phyloP scores from a whole-genome alignment of 148 eudicot species.

The Rhododendron mucronatum region DNA sequence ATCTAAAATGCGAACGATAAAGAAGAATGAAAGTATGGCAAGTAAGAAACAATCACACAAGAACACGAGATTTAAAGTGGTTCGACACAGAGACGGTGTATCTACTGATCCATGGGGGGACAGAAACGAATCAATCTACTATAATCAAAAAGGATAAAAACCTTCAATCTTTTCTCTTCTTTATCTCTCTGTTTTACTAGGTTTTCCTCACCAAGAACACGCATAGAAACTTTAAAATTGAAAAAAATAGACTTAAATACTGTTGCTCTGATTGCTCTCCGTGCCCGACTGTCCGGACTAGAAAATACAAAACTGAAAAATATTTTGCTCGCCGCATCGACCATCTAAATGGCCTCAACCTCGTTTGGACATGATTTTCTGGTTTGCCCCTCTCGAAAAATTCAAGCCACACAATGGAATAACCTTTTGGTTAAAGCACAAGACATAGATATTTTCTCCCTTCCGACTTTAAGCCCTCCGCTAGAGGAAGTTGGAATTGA shows the following conservation, averaged over 20 bases:
- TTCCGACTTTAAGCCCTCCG: no score
- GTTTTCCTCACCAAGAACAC: neutral
- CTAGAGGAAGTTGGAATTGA: no score
- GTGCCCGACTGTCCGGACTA: neutral
- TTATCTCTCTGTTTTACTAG: neutral
- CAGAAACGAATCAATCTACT: neutral
- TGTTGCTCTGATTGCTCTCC: neutral
- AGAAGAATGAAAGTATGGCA: neutral
- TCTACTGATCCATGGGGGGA: neutral
- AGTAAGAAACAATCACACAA: neutral
- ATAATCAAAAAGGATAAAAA: neutral
- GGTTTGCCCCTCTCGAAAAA: no score
- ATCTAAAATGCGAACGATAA: neutral
- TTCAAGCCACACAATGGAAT: no score
- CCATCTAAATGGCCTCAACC: neutral
- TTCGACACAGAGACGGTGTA: neutral
- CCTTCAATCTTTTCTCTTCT: neutral
- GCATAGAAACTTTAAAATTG: neutral
- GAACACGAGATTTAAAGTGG: neutral
- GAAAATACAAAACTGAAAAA: no score
- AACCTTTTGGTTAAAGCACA: no score
- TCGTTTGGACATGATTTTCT: no score
- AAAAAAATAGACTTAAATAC: neutral
- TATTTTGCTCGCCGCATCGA: neutral
- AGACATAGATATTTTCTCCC: no score